phyloP scores from a whole-genome alignment of 129 eudicot genomes.

The Rutidosis leptorrhynchoides region DNA sequence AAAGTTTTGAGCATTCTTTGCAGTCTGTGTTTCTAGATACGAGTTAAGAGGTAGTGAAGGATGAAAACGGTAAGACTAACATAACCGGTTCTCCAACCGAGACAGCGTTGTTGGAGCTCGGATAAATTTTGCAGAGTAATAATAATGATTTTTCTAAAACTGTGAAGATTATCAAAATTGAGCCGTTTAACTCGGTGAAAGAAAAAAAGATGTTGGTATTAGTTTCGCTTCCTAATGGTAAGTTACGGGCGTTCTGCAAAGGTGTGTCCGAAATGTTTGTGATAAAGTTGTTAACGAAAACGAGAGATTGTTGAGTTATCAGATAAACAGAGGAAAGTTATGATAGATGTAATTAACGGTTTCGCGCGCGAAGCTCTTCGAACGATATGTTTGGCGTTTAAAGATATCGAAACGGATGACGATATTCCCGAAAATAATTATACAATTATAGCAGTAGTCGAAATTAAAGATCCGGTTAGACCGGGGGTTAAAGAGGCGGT shows the following conservation, averaged over 20 bases:
- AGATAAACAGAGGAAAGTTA: slow-evolving; percentile 50
- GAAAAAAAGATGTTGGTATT: slow-evolving; percentile 83
- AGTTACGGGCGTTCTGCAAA: slow-evolving; percentile 56
- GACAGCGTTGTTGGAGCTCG: slow-evolving; percentile 69
- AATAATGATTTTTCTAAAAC: slow-evolving; percentile 24
- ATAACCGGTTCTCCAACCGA: slow-evolving; percentile 82
- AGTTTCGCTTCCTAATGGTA: slow-evolving; percentile 54
- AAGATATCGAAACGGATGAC: slow-evolving; percentile 41
- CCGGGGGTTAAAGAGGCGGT: slow-evolving; percentile 87
- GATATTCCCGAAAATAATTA: slow-evolving; percentile 57
- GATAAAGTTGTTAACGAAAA: slow-evolving; percentile 48
- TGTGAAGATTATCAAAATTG: slow-evolving; percentile 48
- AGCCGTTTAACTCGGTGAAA: slow-evolving; percentile 79
- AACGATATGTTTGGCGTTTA: slow-evolving; percentile 69
- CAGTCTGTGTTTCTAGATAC: slow-evolving; percentile 61
- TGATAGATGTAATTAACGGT: slow-evolving; percentile 52
- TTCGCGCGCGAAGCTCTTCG: slow-evolving; percentile 75
- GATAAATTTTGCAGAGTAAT: slow-evolving; percentile 44
- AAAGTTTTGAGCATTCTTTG: slow-evolving; percentile 33
- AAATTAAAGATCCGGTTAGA: slow-evolving; percentile 85
- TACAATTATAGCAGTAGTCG: slow-evolving; percentile 68
- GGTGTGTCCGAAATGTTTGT: slow-evolving; percentile 81
- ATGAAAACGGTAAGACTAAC: slow-evolving; percentile 51
- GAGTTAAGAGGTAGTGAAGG: slow-evolving; percentile 58
- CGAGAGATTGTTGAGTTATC: slow-evolving; percentile 43